Conservation (phyloP, 2,329 filamentous ascomycete genomes). For the Penicillium sp. region DNA sequence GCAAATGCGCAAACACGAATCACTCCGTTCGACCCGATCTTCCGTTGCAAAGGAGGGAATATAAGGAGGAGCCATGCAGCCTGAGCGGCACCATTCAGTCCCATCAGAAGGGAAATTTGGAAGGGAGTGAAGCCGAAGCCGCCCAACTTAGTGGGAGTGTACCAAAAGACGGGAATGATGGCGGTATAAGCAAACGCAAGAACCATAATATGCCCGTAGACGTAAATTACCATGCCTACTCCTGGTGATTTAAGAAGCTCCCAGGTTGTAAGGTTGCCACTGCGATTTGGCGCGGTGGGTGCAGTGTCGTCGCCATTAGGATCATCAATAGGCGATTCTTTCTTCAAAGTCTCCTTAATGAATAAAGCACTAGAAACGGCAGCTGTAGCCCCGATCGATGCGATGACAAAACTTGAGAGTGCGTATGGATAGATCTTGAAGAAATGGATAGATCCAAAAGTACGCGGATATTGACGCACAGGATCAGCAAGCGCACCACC, state of each 20-base stretch:
- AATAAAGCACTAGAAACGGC: slow-evolving; percentile 53
- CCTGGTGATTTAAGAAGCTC: slow-evolving; percentile 66
- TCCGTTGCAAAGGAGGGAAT: slow-evolving; percentile 70
- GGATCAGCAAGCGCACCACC: slow-evolving; percentile 70
- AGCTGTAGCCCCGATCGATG: slow-evolving; percentile 56
- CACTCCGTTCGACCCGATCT: slow-evolving; percentile 68
- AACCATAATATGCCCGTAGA: slow-evolving; percentile 69
- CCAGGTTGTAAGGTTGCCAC: slow-evolving; percentile 21
- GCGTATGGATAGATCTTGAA: slow-evolving; percentile 69
- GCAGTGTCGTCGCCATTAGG: slow-evolving; percentile 1
- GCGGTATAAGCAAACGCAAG: slow-evolving; percentile 66
- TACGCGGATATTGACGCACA: slow-evolving; percentile 62
- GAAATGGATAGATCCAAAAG: slow-evolving; percentile 62
- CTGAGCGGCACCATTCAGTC: slow-evolving; percentile 67
- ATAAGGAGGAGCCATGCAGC: slow-evolving; percentile 71
- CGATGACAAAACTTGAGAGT: slow-evolving; percentile 64
- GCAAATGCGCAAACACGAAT: slow-evolving; percentile 60
- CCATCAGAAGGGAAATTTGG: slow-evolving; percentile 70
- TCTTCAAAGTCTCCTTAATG: slow-evolving; percentile 64
- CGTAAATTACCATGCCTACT: slow-evolving; percentile 67
- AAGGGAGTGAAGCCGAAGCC: slow-evolving; percentile 67
- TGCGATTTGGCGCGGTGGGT: slow-evolving; percentile 8
- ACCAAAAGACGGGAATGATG: slow-evolving; percentile 45
- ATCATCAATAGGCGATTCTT: slow-evolving; percentile 19
- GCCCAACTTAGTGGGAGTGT: slow-evolving; percentile 58